Evolutionary conservation across 2,329 filamentous ascomycete species (phyloP).

Genomic region (Colletotrichum sojae): DNA sequence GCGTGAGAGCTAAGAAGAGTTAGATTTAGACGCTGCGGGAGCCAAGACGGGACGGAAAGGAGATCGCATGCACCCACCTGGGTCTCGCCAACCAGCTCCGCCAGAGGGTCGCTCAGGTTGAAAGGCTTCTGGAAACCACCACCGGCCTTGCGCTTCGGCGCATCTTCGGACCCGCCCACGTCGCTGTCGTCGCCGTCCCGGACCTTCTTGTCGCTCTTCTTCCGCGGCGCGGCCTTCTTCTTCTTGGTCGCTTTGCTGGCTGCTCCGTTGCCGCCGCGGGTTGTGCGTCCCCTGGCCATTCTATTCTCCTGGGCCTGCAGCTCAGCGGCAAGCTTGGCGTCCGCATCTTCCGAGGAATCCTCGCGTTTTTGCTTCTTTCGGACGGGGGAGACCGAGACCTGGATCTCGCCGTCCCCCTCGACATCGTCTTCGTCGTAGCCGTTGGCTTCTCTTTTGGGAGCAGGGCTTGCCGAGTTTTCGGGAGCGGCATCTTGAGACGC

Average conservation of each 20-base stretch:
- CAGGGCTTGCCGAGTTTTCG: constrained; percentile 49
- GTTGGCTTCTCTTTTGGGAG: constrained; percentile 53
- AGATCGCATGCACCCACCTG: constrained; percentile 60
- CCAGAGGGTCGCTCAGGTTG: constrained; percentile 78
- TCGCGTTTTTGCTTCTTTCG: constrained; percentile 79
- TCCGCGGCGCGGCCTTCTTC: constrained; percentile 77
- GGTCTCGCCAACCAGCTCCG: constrained; percentile 78
- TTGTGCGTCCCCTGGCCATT: constrained; percentile 75
- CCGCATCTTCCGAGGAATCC: constrained; percentile 76
- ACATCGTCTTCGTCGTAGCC: constrained; percentile 52
- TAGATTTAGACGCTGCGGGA: constrained; percentile 35
- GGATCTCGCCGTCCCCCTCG: constrained; percentile 58
- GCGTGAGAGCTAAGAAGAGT: constrained; percentile 78
- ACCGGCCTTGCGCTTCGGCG: constrained; percentile 82
- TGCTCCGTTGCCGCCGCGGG: constrained; percentile 78
- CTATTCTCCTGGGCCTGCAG: constrained; percentile 94
- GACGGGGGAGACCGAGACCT: constrained; percentile 63
- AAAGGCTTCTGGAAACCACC: constrained; percentile 95
- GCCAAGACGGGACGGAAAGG: background rate
- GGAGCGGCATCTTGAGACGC: constrained; percentile 23
- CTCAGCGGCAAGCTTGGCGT: constrained; percentile 88
- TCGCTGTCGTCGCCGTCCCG: constrained; percentile 87
- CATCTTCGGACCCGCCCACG: constrained; percentile 73
- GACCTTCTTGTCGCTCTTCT: constrained; percentile 83
- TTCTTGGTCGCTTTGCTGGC: constrained; percentile 66